Evolutionary conservation across 2,329 filamentous ascomycete species (phyloP).

Genomic region (Sordariomycetes sp.): DNA sequence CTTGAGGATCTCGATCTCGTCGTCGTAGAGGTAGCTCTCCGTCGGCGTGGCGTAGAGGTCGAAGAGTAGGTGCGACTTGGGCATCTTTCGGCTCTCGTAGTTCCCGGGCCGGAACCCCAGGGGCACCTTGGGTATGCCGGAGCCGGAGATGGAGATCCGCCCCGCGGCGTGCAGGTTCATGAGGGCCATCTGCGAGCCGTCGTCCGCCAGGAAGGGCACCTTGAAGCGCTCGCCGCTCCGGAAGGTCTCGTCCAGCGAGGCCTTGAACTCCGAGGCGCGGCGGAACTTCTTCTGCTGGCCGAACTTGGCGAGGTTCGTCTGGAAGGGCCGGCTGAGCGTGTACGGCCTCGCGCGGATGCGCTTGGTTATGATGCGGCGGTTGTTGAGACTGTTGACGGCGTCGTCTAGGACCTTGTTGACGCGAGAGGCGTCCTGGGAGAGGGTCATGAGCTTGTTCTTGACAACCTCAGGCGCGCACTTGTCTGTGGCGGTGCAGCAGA

Average conservation of each 20-base stretch:
- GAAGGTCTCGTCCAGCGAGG: conserved; percentile 46
- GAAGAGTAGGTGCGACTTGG: conserved; percentile 56
- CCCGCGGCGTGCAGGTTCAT: conserved; percentile 53
- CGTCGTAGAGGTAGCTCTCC: conserved; percentile 49
- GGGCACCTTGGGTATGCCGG: conserved; percentile 49
- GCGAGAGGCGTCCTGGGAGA: conserved; percentile 28
- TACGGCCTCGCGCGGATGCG: conserved; percentile 51
- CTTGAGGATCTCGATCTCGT: conserved; percentile 31
- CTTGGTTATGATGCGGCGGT: conserved; percentile 44
- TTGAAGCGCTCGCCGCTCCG: conserved; percentile 24
- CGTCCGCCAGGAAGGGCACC: conserved; percentile 46
- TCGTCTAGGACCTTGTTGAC: conserved; percentile 33
- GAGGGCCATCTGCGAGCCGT: conserved; percentile 57
- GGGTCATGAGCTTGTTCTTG: conserved; percentile 37
- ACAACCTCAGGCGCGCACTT: conserved; percentile 37
- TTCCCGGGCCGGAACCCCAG: conserved; percentile 62
- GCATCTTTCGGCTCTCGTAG: conserved; percentile 60
- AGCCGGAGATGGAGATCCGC: conserved; percentile 39
- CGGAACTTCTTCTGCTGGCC: conserved; percentile 43
- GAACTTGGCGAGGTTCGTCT: conserved; percentile 43
- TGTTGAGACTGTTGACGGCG: conserved; percentile 36
- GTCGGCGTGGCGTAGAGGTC: conserved; percentile 44
- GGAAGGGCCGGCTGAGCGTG: conserved; percentile 49
- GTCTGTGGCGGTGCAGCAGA: conserved; percentile 41
- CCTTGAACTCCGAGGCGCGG: conserved; percentile 50